Conservation (phyloP, 2,329 filamentous ascomycete species). For the Beauveria medogensis region DNA sequence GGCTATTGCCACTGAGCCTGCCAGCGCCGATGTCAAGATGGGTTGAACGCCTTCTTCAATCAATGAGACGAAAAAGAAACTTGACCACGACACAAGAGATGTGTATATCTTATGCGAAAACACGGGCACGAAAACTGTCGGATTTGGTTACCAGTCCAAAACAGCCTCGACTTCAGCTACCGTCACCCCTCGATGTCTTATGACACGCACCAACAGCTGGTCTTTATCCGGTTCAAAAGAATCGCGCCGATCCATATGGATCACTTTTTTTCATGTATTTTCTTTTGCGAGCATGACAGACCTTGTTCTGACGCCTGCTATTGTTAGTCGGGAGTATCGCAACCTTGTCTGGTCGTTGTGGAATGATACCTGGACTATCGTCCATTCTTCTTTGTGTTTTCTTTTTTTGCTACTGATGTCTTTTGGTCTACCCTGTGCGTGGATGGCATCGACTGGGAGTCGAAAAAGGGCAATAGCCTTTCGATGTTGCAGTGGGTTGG, state of each 20-base stretch:
- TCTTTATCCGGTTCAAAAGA: neutral
- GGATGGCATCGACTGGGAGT: neutral
- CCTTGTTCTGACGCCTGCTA: neutral
- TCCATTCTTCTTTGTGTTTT: neutral
- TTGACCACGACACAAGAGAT: neutral
- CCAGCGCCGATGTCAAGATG: constrained; percentile 23
- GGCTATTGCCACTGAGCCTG: constrained; percentile 18
- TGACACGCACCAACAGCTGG: neutral
- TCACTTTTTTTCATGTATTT: constrained; percentile 2
- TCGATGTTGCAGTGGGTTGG: neutral
- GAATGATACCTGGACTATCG: constrained; percentile 9
- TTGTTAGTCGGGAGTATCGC: neutral
- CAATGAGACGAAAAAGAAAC: neutral
- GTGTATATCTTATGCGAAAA: neutral
- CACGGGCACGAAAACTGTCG: neutral
- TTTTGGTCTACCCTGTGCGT: neutral
- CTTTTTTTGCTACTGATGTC: neutral
- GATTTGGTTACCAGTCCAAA: neutral
- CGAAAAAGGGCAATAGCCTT: neutral
- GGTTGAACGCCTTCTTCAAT: constrained; percentile 3
- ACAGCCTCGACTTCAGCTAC: neutral
- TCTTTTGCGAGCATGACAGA: neutral
- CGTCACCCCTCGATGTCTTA: neutral
- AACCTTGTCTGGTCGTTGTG: neutral
- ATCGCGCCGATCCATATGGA: constrained; percentile 6